phyloP scores from a whole-genome alignment of 257 asterid species.

The Solanum ahanhuiri region DNA sequence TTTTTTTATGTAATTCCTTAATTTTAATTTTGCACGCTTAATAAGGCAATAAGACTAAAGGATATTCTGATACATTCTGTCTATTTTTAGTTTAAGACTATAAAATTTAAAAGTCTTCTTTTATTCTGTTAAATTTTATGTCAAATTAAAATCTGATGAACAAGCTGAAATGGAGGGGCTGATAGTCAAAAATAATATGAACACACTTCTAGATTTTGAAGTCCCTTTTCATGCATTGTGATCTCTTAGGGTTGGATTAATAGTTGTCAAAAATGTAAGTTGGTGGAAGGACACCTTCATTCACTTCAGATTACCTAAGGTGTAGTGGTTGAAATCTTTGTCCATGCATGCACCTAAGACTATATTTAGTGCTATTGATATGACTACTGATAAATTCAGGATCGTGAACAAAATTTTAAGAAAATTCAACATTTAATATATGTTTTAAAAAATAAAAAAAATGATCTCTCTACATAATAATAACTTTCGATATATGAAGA shows the following conservation, averaged over 20 bases:
- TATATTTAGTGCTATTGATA: background rate
- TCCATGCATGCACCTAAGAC: constrained; percentile 36
- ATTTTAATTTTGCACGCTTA: no score
- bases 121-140: no score
- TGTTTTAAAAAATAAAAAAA: accelerated
- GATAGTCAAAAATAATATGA: no score
- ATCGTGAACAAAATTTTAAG: background rate
- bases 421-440: background rate
- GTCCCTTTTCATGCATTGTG: background rate
- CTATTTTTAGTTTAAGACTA: no score
- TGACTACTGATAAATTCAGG: background rate
- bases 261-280: background rate
- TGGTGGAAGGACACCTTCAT: constrained; percentile 15
- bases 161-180: no score
- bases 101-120: no score
- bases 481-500: no score
- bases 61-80: no score
- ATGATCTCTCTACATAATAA: background rate
- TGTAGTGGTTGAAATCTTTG: constrained; percentile 11
- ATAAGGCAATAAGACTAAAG: no score
- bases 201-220: background rate
- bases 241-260: background rate
- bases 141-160: no score
- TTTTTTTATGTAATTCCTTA: no score
- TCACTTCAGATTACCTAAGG: constrained; percentile 17